Base-by-base conservation (phyloP, 1,284 basidiomycete genomes). In the Filobasidium uniguttulatum region DNA sequence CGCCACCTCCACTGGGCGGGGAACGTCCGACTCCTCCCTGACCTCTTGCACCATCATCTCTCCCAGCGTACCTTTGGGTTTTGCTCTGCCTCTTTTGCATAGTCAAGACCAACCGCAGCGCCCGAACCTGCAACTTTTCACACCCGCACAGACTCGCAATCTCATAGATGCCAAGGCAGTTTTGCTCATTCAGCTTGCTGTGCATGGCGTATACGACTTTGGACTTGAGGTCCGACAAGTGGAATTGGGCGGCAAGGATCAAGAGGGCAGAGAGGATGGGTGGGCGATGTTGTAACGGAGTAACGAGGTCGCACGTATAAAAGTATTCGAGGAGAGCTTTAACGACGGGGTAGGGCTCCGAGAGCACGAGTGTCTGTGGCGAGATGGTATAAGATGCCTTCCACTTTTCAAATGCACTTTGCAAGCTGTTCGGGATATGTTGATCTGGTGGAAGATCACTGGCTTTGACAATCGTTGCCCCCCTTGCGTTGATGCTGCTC, bases 161-260 rank as follows among this genome's bases (percentile, higher is more conserved):
- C 64, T 93, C 89, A 64, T 93, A 91, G 23, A 94, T 83, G 35
- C 84, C 85, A 8, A 91, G 84, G 12, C 85, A 85, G 7, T 82
- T 85, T 7, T 80, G 77, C 56, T 85, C 84, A 35, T 83, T 84
- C 22, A 96, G 69, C 15, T 83, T 78, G 29, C 81, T 77, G 62
- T 97, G 91, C 77, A 96, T 85, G 1, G 88, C 86, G 65, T 97
- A 90, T 56, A 83, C 83, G 12, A 89, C 85, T 28, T 93, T 74
- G 9, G 72, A 73, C 55, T 81, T 77, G 19, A 97, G 72, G 60
- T 90, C 81, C 2, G 75, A 67, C 48, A 96, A 75, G 34, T 79
- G 73, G 68, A 96, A 97, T 49, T 82, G 85, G 54, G 80, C 84
- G 2, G 85, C 77, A 14, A 97, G 73, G 49, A 94, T 75, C 50